Base-by-base conservation (phyloP, 306 rosid species). In the Phaseolus lunatus region DNA sequence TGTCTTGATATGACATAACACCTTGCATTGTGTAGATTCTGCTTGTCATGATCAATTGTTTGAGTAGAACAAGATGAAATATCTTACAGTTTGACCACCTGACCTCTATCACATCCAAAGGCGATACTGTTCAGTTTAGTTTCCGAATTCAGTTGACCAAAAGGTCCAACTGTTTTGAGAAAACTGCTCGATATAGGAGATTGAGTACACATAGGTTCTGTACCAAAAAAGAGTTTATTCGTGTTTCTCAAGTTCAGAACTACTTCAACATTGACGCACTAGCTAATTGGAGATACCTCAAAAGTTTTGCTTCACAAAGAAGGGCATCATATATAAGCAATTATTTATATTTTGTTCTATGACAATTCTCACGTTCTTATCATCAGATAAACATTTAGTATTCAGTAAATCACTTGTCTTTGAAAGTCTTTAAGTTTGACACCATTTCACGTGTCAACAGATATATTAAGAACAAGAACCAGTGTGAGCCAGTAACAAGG, bases 1-100 rank as follows among this genome's bases (percentile, higher is more conserved):
- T 82, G 81, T 62, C 81, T 69, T 67, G 59, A 76, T 69, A 49
- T 75, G 26, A 43, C 70, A 56, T 73, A 44, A 64, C 68, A 53
- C 53, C 27, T 9, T 57, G 59, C 33, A 57, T 67, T 20, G 37
- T 75, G 10, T 67, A 45, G 29, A 54, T 43, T 81, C 50, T 57
- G 72, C 77, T 75, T 75, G 52, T 31, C 70, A 67, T 66, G 70
- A 72, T 57, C 23, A 44, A 56, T 73, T 67, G 26, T 56, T 57
- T 66, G 5, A 52, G 18, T 61, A 44, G 31, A 76, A 62, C 58
- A 72, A 72, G 69, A 53, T 52, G 58, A 53, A 80, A 15, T 49
- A 69, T 75, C 77, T 56, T 26, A 29, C 18, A 74, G 49, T 58
- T 37, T 68, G 77, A 75, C 72, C 80, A 22, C 29, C 84, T 68